Conservation (phyloP, 2,329 filamentous ascomycete species). For the Colletotrichum sp. region DNA sequence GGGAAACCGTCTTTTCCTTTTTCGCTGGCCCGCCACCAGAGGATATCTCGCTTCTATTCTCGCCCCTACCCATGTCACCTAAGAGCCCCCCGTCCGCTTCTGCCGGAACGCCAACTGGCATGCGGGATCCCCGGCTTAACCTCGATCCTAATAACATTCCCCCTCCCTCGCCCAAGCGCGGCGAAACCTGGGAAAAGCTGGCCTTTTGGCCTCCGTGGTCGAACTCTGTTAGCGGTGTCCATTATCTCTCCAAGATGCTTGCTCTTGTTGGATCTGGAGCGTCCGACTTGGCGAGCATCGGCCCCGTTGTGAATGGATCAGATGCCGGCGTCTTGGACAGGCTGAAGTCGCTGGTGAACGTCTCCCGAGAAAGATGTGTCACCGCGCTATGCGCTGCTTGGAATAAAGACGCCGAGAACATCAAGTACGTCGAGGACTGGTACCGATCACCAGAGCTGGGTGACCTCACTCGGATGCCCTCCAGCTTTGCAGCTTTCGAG, state of each 20-base stretch:
- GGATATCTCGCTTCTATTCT: constrained; percentile 87
- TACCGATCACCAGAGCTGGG: constrained; percentile 79
- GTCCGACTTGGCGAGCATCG: constrained; percentile 81
- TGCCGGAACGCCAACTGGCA: constrained; percentile 53
- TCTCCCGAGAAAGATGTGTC: constrained; percentile 83
- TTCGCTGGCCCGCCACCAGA: constrained; percentile 90
- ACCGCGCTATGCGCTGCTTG: constrained; percentile 87
- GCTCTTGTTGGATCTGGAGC: constrained; percentile 85
- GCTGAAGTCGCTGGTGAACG: constrained; percentile 76
- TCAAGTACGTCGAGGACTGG: constrained; percentile 95
- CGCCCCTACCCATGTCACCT: constrained; percentile 75
- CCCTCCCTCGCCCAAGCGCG: constrained; percentile 76
- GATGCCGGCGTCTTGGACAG: constrained; percentile 69
- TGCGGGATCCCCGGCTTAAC: constrained; percentile 77
- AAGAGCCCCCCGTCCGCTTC: constrained; percentile 66
- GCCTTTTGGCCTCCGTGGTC: constrained; percentile 96
- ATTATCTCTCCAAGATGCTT: constrained; percentile 86
- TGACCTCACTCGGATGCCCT: constrained; percentile 91
- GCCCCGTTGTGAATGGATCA: constrained; percentile 62
- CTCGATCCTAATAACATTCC: constrained; percentile 81
- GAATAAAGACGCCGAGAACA: constrained; percentile 92
- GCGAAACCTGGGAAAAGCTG: constrained; percentile 90
- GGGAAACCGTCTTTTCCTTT: constrained; percentile 80
- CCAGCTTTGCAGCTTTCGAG: constrained; percentile 85
- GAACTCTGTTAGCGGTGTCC: constrained; percentile 89